A percentile compares a stretch with the other conserved stretches of the same genome.
Conservation (phyloP, 352 stramenopile genomes). For the Phytophthora lateralis region DNA sequence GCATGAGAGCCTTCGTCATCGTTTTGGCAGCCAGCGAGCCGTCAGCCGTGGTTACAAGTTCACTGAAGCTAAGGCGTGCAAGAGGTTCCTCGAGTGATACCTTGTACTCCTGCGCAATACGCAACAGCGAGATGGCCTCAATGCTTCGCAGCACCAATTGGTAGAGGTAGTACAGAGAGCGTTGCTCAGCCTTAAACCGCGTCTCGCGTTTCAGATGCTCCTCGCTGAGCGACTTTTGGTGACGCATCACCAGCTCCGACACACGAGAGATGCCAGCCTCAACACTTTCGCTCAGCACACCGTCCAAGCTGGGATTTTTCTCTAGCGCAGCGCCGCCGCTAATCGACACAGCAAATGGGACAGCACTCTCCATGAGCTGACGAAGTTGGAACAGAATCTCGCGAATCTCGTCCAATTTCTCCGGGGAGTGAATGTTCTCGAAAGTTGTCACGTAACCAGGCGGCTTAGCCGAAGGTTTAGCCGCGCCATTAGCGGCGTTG, state of each 20-base stretch:
- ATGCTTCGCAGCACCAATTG: slow-evolving; percentile 79
- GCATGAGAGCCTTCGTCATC: slow-evolving; percentile 84
- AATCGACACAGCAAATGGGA: slow-evolving; percentile 79
- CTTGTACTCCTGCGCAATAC: slow-evolving; percentile 69
- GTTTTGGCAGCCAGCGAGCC: slow-evolving; percentile 64
- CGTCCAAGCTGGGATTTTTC: slow-evolving; percentile 60
- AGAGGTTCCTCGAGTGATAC: slow-evolving; percentile 70
- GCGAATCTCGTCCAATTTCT: slow-evolving; percentile 73
- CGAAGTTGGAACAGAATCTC: slow-evolving; percentile 85
- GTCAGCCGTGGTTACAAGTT: slow-evolving; percentile 74
- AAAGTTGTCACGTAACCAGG: slow-evolving; percentile 37
- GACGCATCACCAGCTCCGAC: slow-evolving; percentile 65
- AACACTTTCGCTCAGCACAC: slow-evolving; percentile 36
- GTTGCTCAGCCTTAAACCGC: slow-evolving; percentile 83
- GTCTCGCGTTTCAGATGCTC: slow-evolving; percentile 78
- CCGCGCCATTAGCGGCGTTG: slow-evolving; percentile 16
- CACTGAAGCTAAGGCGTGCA: slow-evolving; percentile 71
- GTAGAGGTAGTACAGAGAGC: slow-evolving; percentile 82
- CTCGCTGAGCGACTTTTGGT: slow-evolving; percentile 75
- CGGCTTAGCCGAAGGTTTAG: slow-evolving; percentile 34
- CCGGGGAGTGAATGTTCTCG: slow-evolving; percentile 46
- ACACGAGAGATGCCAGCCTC: slow-evolving; percentile 60
- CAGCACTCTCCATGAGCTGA: slow-evolving; percentile 81
- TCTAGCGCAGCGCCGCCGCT: slow-evolving; percentile 61
- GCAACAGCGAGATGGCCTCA: slow-evolving; percentile 78